Base-by-base conservation (phyloP, 345 rosid genomes). In the Cardamine chenopodiifolia region DNA sequence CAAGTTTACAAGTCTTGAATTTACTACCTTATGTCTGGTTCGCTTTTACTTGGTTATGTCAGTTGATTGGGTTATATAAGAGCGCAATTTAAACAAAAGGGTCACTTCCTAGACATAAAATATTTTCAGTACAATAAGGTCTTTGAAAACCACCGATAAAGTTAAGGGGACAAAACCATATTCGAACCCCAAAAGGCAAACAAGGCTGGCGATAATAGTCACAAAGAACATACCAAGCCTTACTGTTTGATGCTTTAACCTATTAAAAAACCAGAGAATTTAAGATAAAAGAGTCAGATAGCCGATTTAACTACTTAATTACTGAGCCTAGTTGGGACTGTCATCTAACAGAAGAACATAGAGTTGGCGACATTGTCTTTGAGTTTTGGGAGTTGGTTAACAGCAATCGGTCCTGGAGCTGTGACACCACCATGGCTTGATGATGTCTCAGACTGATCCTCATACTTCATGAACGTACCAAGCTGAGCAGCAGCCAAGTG, bases 401-500 rank as follows among this genome's bases (percentile, higher is more conserved):
- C 71, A 11, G 82, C 25, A 28, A 57, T 3, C 2, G 74, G 71
- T 37, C 79, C 82, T 5, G 71, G 42, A 62, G 78, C 71, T 35
- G 82, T 74, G 72, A 68, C 14, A 1, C 78, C 78, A 26, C 75
- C 78, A 12, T 79, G 79, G 71, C 82, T 73, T 7, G 82, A 79
- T n/a, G 82, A 73, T 19, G 75, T 73, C 72, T 79, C 82, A 18
- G 82, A 79, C 12, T 52, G 78, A 7, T 79, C 75, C 18, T 79
- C 79, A 23, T 7, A 79, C 72, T 79, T 79, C 82, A 79, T 68
- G 67, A 79, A 79, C 15, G 75, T 73, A 17, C 82, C 79, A 0
- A 79, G 52, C 56, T 79, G 82, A 56, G 75, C 75, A 67, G 82
- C 82, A 32, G 82, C 78, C 31, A 79, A 68, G 66, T 79, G 82